Conservation (phyloP, 2,329 filamentous ascomycete genomes). For the Beauveria asiatica region DNA sequence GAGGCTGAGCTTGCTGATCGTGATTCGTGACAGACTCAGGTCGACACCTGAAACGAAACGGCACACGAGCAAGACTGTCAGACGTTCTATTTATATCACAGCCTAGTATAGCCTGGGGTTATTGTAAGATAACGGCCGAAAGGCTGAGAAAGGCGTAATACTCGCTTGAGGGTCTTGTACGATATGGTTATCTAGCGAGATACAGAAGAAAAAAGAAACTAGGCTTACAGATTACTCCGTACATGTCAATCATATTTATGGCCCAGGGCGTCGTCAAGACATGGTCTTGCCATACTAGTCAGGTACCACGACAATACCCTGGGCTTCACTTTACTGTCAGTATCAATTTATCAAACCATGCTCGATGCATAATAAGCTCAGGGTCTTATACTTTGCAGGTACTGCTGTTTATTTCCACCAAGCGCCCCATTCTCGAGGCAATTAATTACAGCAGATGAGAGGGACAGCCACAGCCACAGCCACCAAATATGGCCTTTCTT, state of each 20-base stretch:
- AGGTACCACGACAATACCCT: too few species aligned
- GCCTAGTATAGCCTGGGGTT: not conserved
- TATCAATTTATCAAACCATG: not conserved
- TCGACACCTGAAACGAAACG: constrained; percentile 10
- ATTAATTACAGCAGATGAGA: not conserved
- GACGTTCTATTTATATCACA: constrained; percentile 1
- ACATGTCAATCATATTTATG: not conserved
- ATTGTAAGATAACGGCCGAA: too few species aligned
- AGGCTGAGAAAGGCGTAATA: too few species aligned
- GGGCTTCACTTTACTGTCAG: too few species aligned
- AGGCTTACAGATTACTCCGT: not conserved
- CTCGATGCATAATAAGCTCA: not conserved
- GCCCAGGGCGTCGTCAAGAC: not conserved
- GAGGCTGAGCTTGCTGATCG: not conserved
- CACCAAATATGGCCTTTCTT: not conserved
- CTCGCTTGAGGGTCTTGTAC: too few species aligned
- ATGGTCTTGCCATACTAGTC: not conserved
- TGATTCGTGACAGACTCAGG: constrained; percentile 9
- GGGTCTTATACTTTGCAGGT: too few species aligned
- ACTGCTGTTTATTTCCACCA: not conserved
- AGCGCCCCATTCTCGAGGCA: not conserved
- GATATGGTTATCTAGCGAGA: too few species aligned
- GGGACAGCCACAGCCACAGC: constrained; percentile 1
- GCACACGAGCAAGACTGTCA: not conserved
- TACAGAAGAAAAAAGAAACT: not conserved